Evolutionary conservation across 257 asterid species (phyloP), one percentile per base, ranked within the genome.

Genomic region (Capsicum chinense): DNA sequence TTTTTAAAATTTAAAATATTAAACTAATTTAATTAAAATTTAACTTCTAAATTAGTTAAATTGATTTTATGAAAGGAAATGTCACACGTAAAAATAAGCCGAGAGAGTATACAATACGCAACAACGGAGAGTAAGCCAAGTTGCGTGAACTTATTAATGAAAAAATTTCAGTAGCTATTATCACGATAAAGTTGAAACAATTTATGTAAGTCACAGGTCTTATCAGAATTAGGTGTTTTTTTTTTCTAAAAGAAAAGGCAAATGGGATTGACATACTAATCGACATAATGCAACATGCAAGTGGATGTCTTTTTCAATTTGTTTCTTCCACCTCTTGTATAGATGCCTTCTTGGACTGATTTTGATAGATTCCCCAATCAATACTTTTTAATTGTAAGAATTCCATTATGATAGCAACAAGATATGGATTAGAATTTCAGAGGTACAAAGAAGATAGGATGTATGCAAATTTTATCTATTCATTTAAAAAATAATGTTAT

Each of bases 251-350:
- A 21, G 14, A 74, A 13, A 74, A 74, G 62, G 16, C 15, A 19
- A 74, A 74, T 13, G 21, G 21, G 62, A 50, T 74, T 50, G 62
- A 21, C 62, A 39, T 48, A 50, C 60, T 74, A 42, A 42, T 19
- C 7, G 62, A 74, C 79, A 15, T 3, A 54, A 74, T 50, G 80
- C 80, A 74, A 7, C 44, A 74, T 74, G 39, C 62, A 74, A 74
- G 81, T 50, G 81, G 62, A 74, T 21, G 62, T 13, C 81, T 74
- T 19, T 11, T 74, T 74, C 16, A 35, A 67, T 35, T 74, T 74
- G 9, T 48, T 74, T 50, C 35, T 21, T 11, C 19, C 12, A 19
- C 19, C 17, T 48, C 39, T 71, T 9, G 21, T 1, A 12, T 50
- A 3, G 42, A 19, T 73, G 11, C 80, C 57, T 70, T 17, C 16